Base-by-base conservation (phyloP, 2,329 filamentous ascomycete species). In the Colletotrichum godetiae region DNA sequence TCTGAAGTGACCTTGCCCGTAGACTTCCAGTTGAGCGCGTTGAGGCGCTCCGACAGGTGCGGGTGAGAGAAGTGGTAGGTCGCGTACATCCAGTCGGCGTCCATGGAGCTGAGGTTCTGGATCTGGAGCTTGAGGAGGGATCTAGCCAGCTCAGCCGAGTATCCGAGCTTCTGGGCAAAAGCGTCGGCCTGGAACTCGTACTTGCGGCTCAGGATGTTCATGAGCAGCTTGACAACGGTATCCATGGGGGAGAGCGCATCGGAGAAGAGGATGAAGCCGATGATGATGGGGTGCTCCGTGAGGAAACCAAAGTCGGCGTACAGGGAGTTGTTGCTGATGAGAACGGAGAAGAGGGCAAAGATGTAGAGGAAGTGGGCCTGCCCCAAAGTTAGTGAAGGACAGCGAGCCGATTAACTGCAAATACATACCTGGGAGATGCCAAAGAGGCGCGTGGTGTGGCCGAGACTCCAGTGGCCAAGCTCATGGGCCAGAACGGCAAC, bases 31-130 rank as follows among this genome's bases (percentile, higher is more conserved):
- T 94, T 92, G 74, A 99, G 89, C 1, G 96, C 97, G 83, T 94
- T 94, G 79, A 99, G 88, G 79, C 97, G 92, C 89, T 99, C 97
- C 1, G 95, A 94, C 77, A 99, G 87, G 77, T 98, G 98, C 1
- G 97, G 97, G 85, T 99, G 97, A 29, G 96, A 98, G 88, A 97
- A 98, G 86, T 99, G 95, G 88, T 98, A 99, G 85, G 93, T 97
- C 67, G 97, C 97, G 84, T 97, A 99, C 90, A 98, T 92, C 93
- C 94, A 97, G 85, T 99, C 97, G 33, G 97, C 97, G 79, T 99
- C 97, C 96, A 99, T 98, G 74, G 94, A 97, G 84, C 95, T 97
- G 77, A 99, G 89, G 82, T 99, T 99, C 87, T 98, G 95, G 80
- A 98, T 95, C 85, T 99, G 97, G 65, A 99, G 93, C 87, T 98